Conservation (phyloP, 495 filamentous ascomycete genomes). For the Penicillium silybi region DNA sequence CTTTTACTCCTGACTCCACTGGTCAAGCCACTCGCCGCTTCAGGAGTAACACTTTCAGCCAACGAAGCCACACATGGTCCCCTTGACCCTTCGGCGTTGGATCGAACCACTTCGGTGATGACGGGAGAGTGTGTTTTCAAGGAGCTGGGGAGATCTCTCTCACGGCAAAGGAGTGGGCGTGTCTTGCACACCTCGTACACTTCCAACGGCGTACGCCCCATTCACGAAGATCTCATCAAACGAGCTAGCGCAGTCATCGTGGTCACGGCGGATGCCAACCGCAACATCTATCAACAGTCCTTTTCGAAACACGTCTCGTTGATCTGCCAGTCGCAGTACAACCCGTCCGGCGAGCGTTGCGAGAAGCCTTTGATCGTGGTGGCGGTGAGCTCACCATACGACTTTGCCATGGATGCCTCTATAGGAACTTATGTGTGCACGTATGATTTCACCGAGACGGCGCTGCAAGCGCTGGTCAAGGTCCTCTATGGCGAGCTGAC, state of each 20-base stretch:
- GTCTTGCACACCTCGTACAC: slow-evolving; percentile 90
- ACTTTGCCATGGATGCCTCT: slow-evolving; percentile 86
- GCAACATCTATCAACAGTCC: slow-evolving; percentile 84
- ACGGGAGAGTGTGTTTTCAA: slow-evolving; percentile 85
- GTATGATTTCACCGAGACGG: slow-evolving; percentile 90
- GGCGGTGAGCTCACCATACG: slow-evolving; percentile 88
- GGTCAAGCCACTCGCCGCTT: slow-evolving; percentile 81
- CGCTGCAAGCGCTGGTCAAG: slow-evolving; percentile 75
- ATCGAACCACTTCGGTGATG: slow-evolving; percentile 64
- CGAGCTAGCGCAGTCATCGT: slow-evolving; percentile 81
- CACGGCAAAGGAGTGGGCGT: slow-evolving; percentile 74
- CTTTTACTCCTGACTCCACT: slow-evolving; percentile 77
- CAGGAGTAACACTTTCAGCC: slow-evolving; percentile 58
- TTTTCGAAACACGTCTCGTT: slow-evolving; percentile 93
- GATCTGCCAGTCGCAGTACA: slow-evolving; percentile 74
- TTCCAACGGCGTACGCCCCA: slow-evolving; percentile 79
- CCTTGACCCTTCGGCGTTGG: slow-evolving; percentile 54
- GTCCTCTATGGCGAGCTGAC: slow-evolving; percentile 73
- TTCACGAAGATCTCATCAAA: slow-evolving; percentile 86
- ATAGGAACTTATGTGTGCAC: slow-evolving; percentile 90
- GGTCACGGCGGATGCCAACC: slow-evolving; percentile 83
- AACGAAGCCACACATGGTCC: slow-evolving; percentile 48
- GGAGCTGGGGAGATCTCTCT: slow-evolving; percentile 75
- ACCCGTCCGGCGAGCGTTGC: slow-evolving; percentile 49
- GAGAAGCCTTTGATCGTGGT: slow-evolving; percentile 75